These are phyloP conservation scores for Saitozyma sp. DNA, from an alignment of 768 basidiomycete species.

Conservation along the genomic window DNA sequence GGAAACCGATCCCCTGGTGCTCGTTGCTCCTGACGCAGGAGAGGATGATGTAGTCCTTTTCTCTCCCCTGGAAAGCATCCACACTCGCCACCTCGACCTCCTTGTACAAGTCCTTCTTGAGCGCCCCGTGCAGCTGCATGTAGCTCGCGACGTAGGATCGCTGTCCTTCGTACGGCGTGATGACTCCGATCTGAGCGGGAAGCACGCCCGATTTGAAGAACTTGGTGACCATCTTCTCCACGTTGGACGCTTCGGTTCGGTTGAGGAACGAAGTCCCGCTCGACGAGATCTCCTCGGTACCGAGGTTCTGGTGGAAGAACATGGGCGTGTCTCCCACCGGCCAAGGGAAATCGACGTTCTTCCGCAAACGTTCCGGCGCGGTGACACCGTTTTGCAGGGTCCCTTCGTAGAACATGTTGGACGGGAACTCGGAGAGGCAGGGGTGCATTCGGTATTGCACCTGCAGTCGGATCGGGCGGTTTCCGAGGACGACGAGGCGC, in stretches of 20 bases:
- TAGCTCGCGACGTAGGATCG: conserved; percentile 97
- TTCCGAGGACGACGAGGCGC: conserved; percentile 89
- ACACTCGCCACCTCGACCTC: conserved; percentile 99
- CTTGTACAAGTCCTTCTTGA: conserved; percentile 99
- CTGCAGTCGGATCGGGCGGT: conserved; percentile 95
- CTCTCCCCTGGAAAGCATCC: conserved; percentile 98
- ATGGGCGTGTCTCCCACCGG: conserved; percentile 94
- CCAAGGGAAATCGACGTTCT: conserved; percentile 99
- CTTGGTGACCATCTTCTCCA: conserved; percentile 99
- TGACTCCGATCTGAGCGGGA: conserved; percentile 92
- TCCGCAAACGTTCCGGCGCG: conserved; percentile 91
- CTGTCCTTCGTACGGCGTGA: conserved; percentile 98
- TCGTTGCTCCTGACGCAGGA: conserved; percentile 98
- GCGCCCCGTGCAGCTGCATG: conserved; percentile 99
- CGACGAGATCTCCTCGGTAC: conserved; percentile 97
- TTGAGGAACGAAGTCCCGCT: conserved; percentile 98
- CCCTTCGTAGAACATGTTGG: conserved; percentile 99
- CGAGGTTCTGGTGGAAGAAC: conserved; percentile 99
- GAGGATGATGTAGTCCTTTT: conserved; percentile 99
- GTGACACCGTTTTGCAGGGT: conserved; percentile 98
- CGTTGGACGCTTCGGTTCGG: conserved; percentile 96
- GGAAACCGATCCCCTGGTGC: conserved; percentile 98
- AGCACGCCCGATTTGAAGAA: conserved; percentile 99
- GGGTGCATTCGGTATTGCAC: conserved; percentile 99
- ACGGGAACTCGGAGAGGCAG: conserved; percentile 97